Evolutionary conservation across 768 basidiomycete genomes (phyloP), one percentile per base, ranked within the genome.

Genomic region (Arthromyces matolae): DNA sequence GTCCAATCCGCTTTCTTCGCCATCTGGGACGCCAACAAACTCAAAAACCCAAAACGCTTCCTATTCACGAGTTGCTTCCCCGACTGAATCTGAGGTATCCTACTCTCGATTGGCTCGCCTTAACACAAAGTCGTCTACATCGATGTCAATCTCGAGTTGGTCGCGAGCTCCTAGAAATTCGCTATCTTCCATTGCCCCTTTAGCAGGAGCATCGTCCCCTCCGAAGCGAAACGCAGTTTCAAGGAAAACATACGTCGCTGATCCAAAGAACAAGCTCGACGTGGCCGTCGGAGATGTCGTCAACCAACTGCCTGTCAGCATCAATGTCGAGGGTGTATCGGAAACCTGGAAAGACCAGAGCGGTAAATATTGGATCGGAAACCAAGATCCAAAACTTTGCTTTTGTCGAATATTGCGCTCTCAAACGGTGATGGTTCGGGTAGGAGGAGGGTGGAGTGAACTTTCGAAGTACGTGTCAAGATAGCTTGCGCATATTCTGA

Each of bases 311-410:
- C 84, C 87, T 14, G 84, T 93, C 20, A 81, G 84, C 46, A 90
- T 92, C 66, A 89, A 85, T 50, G 71, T 93, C 25, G 84, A 89
- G 64, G 81, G 87, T 12, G 85, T 89, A 5, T 78, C 80, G 5
- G 88, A 90, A 42, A 86, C 83, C 6, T 95, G 92, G 92, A 83
- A 84, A 62, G 93, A 94, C 62, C 84, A 89, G 66, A 93, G 91
- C 52, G 93, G 93, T 16, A 93, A 93, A 60, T 93, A 94, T 60
- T 95, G 91, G 93, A 96, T 95, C 56, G 94, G 94, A 12, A 85
- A 91, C 55, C 82, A 90, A 56, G 90, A 94, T 42, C 81, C 91
- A 5, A 92, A 84, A 64, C 71, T 95, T 25, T 94, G 91, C 64
- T 95, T 93, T 64, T 93, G 92, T 64, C 80, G 93, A 22, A 95